Conservation (phyloP, 2,329 filamentous ascomycete genomes). For the Fusarium proliferatum region DNA sequence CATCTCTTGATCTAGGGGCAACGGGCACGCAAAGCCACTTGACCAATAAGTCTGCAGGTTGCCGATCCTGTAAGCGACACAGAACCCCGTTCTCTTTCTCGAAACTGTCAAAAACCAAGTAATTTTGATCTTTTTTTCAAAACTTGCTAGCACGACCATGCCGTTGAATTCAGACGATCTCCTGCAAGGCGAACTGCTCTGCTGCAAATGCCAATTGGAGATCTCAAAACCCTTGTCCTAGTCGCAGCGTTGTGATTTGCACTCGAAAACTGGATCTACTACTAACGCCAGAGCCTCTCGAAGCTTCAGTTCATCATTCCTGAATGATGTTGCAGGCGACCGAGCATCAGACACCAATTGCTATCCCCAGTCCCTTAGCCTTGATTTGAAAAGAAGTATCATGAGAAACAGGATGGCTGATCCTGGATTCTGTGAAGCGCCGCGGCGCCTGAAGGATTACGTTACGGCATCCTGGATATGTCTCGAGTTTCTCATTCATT, state of each 20-base stretch:
- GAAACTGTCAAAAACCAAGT: conserved; percentile 6
- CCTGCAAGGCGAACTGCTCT: neutral
- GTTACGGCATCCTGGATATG: neutral
- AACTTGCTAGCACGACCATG: conserved; percentile 2
- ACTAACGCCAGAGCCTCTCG: neutral
- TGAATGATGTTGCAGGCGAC: neutral
- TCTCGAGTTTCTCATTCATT: neutral
- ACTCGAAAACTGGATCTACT: neutral
- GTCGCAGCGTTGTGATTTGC: conserved; percentile 2
- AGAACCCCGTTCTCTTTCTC: conserved; percentile 13
- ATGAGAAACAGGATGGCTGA: neutral
- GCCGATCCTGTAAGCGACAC: conserved; percentile 30
- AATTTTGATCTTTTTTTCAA: neutral
- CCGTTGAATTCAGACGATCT: conserved; percentile 3
- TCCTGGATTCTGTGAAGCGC: neutral
- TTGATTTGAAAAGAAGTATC: neutral
- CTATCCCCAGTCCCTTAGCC: neutral
- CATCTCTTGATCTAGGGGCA: conserved; percentile 29
- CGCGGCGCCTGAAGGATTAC: neutral
- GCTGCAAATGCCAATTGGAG: neutral
- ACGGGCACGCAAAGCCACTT: conserved; percentile 18
- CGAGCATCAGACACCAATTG: conserved; percentile 1
- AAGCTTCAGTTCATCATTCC: neutral
- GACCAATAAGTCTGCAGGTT: conserved; percentile 22
- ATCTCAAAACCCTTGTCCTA: conserved; percentile 12